Evolutionary conservation across 1,284 basidiomycete species (phyloP), one percentile per base, ranked within the genome.

Genomic region (Rhodotorula sp.): DNA sequence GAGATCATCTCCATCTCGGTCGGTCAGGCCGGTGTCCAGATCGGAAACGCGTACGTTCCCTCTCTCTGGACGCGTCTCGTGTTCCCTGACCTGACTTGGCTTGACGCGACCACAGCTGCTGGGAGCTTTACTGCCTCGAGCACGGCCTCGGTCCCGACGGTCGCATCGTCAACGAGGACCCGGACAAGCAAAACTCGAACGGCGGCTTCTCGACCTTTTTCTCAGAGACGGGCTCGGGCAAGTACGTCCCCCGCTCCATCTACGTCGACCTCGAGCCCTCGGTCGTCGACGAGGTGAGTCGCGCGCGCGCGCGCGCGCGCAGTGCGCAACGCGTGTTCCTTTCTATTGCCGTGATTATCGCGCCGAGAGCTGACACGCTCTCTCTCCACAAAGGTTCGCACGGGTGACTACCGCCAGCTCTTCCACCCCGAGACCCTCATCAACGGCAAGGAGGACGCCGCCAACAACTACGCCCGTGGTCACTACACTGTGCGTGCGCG

Each of bases 391-490:
- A n/a, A 96, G 80, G 94, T 99, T 81, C 92, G 93, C 84, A 92
- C 89, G 68, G 97, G 97, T 77, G 89, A 90, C 70, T 99, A 97
- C 86, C 88, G 92, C 81, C 89, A 89, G 75, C 89, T 99, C 64
- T 99, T 99, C 87, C 97, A 99, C 85, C 97, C 97, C 18, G 97
- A 99, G 87, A 97, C 94, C 74, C 90, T 99, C 87, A 92, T 99
- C 83, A 93, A 91, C 71, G 97, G 97, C 79, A 99, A 99, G 87
- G 97, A 99, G 86, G 97, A 99, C 81, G 96, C 95, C 68, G 96
- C 96, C 77, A 99, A 97, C 87, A 99, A 99, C 84, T 99, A 97
- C 85, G 94, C 94, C 75, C 93, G 94, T 84, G 95, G 94, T 66
- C 82, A 83, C 79, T 98, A 99, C 86, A 99, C 96, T 71, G 88